These are phyloP conservation scores for Brasilioporus rufonigricans DNA, from an alignment of 768 basidiomycete species.

Conservation along the genomic window DNA sequence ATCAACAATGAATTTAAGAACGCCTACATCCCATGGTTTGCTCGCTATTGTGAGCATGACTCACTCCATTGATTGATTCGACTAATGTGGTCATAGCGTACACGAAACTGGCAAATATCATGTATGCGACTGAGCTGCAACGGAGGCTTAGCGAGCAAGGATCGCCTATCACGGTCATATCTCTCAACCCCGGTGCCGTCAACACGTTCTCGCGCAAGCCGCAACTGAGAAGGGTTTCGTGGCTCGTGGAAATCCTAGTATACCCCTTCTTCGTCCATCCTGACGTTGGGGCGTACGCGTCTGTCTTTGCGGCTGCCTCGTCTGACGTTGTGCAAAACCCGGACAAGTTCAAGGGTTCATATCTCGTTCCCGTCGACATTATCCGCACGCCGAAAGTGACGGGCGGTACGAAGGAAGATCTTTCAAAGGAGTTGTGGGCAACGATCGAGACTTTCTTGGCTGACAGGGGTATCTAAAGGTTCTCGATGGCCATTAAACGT, in stretches of 20 bases:
- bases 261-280: conserved; percentile 17
- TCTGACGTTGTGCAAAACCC: conserved; percentile 19
- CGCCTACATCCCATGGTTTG: conserved; percentile 12
- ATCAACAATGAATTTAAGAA: conserved; percentile 36
- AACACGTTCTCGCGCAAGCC: conserved; percentile 30
- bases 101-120: no score
- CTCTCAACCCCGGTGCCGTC: conserved; percentile 31
- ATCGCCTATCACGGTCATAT: conserved; percentile 27
- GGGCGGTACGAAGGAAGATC: conserved; percentile 17
- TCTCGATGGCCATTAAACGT: background rate
- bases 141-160: conserved; percentile 34
- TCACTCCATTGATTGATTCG: accelerated
- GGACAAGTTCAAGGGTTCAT: conserved; percentile 30
- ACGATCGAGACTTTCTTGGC: conserved; percentile 26
- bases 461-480: conserved; percentile 24
- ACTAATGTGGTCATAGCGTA: conserved; percentile 31
- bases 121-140: conserved; percentile 52
- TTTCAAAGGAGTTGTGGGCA: conserved; percentile 30
- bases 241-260: conserved; percentile 19
- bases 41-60: conserved; percentile 34
- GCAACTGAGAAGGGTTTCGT: conserved; percentile 12
- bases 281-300: conserved; percentile 27
- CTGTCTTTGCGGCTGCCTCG: no score
- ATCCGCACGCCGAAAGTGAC: conserved; percentile 12
- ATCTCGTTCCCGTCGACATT: conserved; percentile 27